Conservation (phyloP, 305 asterid species). For the Andrographis paniculata region DNA sequence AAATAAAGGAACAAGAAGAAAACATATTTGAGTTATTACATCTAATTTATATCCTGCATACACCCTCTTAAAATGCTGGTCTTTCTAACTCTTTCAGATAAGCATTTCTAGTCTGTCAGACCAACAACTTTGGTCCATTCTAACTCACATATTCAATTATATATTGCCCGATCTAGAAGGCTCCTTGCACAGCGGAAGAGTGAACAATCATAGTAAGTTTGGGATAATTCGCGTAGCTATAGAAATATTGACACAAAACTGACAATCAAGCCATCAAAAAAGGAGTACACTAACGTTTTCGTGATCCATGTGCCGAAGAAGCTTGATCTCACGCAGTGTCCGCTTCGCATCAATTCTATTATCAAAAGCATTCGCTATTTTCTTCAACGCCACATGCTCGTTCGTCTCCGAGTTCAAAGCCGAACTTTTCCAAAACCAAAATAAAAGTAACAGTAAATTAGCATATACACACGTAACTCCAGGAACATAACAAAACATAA, state of each 20-base stretch:
- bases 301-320: slow-evolving; percentile 98
- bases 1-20: too few relatives aligned
- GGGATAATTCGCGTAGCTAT: not conserved
- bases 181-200: too few relatives aligned
- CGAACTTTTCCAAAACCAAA: slow-evolving; percentile 37
- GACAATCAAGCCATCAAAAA: not conserved
- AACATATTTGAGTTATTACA: too few relatives aligned
- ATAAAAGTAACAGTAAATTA: slow-evolving; percentile 1
- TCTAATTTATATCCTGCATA: too few relatives aligned
- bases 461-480: not conserved
- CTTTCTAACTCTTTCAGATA: too few relatives aligned
- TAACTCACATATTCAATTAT: too few relatives aligned
- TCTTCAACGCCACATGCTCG: slow-evolving; percentile 90
- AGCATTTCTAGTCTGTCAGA: too few relatives aligned
- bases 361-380: slow-evolving; percentile 96
- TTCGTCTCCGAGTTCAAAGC: slow-evolving; percentile 90
- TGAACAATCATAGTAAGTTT: too few relatives aligned
- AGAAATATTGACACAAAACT: not conserved
- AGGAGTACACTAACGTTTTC: slow-evolving; percentile 63
- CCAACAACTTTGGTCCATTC: too few relatives aligned
- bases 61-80: too few relatives aligned
- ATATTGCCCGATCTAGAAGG: too few relatives aligned
- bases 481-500: not conserved
- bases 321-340: slow-evolving; percentile 99
- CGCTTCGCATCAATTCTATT: too few relatives aligned